A percentile compares a stretch with the other conserved stretches of the same genome.
These are phyloP conservation scores for Mycena crocata DNA, from an alignment of 768 basidiomycete genomes.

Conservation along the genomic window DNA sequence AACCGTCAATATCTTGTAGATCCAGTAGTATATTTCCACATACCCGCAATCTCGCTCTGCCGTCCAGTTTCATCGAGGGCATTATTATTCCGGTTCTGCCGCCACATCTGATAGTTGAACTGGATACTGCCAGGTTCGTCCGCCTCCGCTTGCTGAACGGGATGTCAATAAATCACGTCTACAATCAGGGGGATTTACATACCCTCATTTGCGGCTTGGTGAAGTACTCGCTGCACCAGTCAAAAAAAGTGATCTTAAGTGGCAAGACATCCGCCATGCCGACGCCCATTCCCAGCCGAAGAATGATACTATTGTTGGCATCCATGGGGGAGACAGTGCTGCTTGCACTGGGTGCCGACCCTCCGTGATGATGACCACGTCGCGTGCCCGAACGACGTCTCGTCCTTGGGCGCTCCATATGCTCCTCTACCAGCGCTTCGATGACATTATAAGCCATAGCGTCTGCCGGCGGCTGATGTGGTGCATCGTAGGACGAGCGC, in stretches of 20 bases:
- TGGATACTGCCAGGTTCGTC: too few relatives aligned
- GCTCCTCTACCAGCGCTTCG: conserved; percentile 91
- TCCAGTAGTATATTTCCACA: conserved; percentile 43
- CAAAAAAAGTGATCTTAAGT: too few relatives aligned
- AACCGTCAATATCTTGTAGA: too few relatives aligned
- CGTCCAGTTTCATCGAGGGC: conserved; percentile 74
- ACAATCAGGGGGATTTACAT: conserved; percentile 38
- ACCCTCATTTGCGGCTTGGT: conserved; percentile 99
- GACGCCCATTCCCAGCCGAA: too few relatives aligned
- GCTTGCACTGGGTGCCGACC: conserved; percentile 71
- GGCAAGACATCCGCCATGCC: too few relatives aligned
- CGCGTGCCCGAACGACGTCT: too few relatives aligned
- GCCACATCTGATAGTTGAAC: too few relatives aligned
- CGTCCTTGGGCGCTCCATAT: conserved; percentile 89
- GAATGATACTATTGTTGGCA: conserved; percentile 73
- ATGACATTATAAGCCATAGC: conserved; percentile 85
- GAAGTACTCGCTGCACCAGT: too few relatives aligned
- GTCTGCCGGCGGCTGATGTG: conserved; percentile 53
- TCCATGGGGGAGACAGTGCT: conserved; percentile 84
- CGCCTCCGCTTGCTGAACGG: too few relatives aligned
- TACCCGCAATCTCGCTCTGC: conserved; percentile 82
- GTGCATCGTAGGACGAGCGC: too few relatives aligned
- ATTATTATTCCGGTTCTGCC: too few relatives aligned
- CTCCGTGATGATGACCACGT: conserved; percentile 51
- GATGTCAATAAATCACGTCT: conserved; percentile 43